phyloP scores from a whole-genome alignment of 2,329 filamentous ascomycete genomes.

The Apiospora arundinis region DNA sequence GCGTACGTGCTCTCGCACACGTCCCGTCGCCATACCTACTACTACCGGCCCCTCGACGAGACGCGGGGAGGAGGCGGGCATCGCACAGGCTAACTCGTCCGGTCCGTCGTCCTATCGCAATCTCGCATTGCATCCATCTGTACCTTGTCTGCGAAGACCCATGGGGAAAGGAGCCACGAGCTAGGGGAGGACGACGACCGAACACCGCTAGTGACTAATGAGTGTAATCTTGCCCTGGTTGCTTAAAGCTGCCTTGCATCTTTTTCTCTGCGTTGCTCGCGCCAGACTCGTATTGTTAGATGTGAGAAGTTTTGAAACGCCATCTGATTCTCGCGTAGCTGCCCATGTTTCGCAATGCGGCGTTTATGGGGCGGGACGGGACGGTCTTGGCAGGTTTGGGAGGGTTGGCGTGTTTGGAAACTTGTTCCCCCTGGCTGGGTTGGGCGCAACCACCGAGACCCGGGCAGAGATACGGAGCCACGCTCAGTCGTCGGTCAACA shows the following conservation, averaged over 20 bases:
- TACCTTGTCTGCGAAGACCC: neutral
- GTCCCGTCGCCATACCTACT: neutral
- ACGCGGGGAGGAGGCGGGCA: neutral
- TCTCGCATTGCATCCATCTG: neutral
- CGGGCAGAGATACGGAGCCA: neutral
- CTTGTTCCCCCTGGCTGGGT: neutral
- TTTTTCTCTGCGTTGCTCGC: neutral
- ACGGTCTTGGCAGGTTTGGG: conserved; percentile 17
- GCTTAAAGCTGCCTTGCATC: too few species aligned
- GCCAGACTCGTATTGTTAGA: neutral
- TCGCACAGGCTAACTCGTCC: neutral
- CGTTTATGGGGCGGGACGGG: conserved; percentile 4
- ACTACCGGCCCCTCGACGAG: neutral
- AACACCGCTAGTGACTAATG: too few species aligned
- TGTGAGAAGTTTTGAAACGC: conserved; percentile 4
- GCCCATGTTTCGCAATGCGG: conserved; percentile 6
- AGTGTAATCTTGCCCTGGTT: too few species aligned
- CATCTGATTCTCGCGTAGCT: conserved; percentile 16
- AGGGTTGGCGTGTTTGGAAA: conserved; percentile 11
- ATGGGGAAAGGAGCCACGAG: neutral
- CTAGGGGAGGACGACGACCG: too few species aligned
- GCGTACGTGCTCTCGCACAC: neutral
- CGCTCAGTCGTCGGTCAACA: too few species aligned
- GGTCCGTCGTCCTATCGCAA: neutral
- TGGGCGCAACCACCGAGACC: neutral